Base-by-base conservation (phyloP, 1,284 basidiomycete species). In the Ganoderma sp. region DNA sequence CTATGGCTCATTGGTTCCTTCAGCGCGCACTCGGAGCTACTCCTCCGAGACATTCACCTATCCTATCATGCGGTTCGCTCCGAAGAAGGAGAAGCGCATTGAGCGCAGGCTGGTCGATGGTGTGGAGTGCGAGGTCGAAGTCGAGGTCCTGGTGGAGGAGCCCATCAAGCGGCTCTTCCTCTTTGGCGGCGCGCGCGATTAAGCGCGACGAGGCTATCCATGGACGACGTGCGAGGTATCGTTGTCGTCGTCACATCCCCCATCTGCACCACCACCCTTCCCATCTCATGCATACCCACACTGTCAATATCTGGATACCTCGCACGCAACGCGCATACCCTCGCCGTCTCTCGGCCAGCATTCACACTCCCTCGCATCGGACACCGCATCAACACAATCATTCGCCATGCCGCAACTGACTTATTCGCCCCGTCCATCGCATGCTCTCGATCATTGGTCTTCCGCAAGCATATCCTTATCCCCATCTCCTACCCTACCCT, bases 21-120 rank as follows among this genome's bases (percentile, higher is more conserved):
- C 62, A 88, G 90, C 81, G 15, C 88, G 88, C 22, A 87, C 90
- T 1, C 90, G 88, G 89, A 90, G 89, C 1, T 91, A 90, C 73
- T 69, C 73, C 17, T 90, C 90, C 71, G 87, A 89, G 71, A 78
- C 88, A 64, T 84, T 83, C 75, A 90, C 88, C 0, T 91, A 91
- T 70, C 87, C 88, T 7, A 80, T 87, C 69, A 88, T 91, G 87
- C 84, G 82, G 68, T 79, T 84, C 52, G 84, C 84, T 19, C 77
- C 80, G 34, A 83, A 83, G 78, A 88, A 82, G 77, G 86, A 88
- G 79, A 85, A 83, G 75, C 84, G 83, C 68, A 81, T 82, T 22
- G 81, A 82, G 75, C 76, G 75, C 9, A 77, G 71, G 37, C 62
- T 89, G 52, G 80, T 90, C 59, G 83, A 90, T 68, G 90, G 89